Conservation (phyloP, 352 stramenopile species). For the Pythium brachiatum region DNA sequence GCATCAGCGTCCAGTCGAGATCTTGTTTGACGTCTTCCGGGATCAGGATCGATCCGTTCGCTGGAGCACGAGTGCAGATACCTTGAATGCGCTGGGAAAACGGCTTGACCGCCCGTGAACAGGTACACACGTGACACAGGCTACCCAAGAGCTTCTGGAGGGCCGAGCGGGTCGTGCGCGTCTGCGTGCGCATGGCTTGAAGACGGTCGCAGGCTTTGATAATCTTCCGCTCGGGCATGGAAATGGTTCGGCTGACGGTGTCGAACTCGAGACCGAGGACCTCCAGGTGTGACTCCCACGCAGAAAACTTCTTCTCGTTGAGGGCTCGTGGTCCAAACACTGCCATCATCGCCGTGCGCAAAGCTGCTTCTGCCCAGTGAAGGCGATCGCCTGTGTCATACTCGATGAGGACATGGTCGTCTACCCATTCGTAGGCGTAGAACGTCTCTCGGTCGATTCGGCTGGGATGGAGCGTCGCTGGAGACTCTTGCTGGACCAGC, state of each 20-base stretch:
- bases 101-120: neutral
- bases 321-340: slow-evolving; percentile 21
- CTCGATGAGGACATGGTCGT: slow-evolving; percentile 33
- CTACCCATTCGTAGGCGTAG: slow-evolving; percentile 32
- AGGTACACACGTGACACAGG: slow-evolving; percentile 25
- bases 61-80: neutral
- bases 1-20: neutral
- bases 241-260: slow-evolving; percentile 7
- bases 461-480: neutral
- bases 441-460: slow-evolving; percentile 12
- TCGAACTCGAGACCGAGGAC: slow-evolving; percentile 25
- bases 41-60: neutral
- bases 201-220: slow-evolving; percentile 5
- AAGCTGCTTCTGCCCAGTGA: neutral
- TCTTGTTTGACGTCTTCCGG: neutral
- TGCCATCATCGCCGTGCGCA: slow-evolving; percentile 22
- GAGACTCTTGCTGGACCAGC: slow-evolving; percentile 8
- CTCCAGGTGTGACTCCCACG: slow-evolving; percentile 13
- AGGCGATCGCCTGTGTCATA: neutral
- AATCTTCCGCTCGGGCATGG: slow-evolving; percentile 26
- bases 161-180: neutral
- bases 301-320: slow-evolving; percentile 32
- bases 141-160: slow-evolving; percentile 25
- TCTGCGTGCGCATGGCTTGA: neutral
- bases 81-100: slow-evolving; percentile 11